Evolutionary conservation across 2,329 filamentous ascomycete species (phyloP).

Genomic region (Cercospora janseana): DNA sequence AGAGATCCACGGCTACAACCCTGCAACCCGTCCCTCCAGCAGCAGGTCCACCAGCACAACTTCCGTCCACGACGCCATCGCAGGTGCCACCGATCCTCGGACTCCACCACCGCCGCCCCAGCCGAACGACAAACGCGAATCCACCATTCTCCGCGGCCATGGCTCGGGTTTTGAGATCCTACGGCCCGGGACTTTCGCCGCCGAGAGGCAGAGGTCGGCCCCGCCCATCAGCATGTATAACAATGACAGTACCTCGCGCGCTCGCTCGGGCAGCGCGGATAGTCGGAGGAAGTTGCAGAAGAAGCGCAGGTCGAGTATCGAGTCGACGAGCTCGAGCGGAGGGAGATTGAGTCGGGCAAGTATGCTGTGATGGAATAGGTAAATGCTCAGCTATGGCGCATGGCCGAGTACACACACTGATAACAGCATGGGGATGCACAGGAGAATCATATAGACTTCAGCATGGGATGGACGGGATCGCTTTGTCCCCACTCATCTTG

Average conservation of each 20-base stretch:
- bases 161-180: slow-evolving; percentile 40
- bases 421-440: too few relatives aligned
- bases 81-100: too few relatives aligned
- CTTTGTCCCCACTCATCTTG: too few relatives aligned
- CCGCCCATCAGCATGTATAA: slow-evolving; percentile 37
- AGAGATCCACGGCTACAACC: too few relatives aligned
- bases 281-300: slow-evolving; percentile 35
- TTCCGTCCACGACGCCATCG: too few relatives aligned
- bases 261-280: slow-evolving; percentile 27
- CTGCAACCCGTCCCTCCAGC: neutral
- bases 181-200: slow-evolving; percentile 34
- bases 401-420: too few relatives aligned
- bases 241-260: slow-evolving; percentile 13
- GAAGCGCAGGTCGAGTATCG: slow-evolving; percentile 32
- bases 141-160: slow-evolving; percentile 34
- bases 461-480: too few relatives aligned
- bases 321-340: slow-evolving; percentile 19
- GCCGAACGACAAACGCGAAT: slow-evolving; percentile 30
- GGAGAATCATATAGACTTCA: too few relatives aligned
- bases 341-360: slow-evolving; percentile 12
- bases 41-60: neutral
- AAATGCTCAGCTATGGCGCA: too few relatives aligned
- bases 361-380: slow-evolving; percentile 14
- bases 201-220: slow-evolving; percentile 21
- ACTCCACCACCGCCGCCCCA: slow-evolving; percentile 1